A percentile compares a stretch with the other conserved stretches of the same genome.
Evolutionary conservation across 352 stramenopile species (phyloP).

Genomic region (Pythium insidiosum): DNA sequence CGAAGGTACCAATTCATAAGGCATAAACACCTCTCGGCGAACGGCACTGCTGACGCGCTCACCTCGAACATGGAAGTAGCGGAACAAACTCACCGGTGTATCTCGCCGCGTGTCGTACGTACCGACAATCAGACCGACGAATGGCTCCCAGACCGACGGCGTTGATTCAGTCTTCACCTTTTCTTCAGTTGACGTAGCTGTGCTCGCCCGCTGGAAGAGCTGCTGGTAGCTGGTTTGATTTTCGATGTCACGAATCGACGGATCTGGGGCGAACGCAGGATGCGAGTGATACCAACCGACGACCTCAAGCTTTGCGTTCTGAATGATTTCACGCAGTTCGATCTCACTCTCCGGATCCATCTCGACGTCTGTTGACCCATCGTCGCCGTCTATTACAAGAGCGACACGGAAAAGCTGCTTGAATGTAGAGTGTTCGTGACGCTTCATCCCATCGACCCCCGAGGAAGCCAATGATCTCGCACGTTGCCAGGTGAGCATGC

Average conservation of each 20-base stretch:
- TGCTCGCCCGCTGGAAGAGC: constrained; percentile 62
- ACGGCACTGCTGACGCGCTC: constrained; percentile 60
- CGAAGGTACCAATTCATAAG: constrained; percentile 55
- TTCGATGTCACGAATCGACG: constrained; percentile 90
- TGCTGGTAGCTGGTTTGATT: constrained; percentile 93
- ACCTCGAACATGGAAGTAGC: constrained; percentile 71
- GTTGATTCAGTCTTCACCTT: too few species aligned
- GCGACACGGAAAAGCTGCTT: constrained; percentile 90
- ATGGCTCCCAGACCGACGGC: constrained; percentile 55
- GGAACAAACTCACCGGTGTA: constrained; percentile 69
- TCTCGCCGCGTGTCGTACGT: constrained; percentile 87
- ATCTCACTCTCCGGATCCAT: constrained; percentile 93
- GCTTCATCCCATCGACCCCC: constrained; percentile 83
- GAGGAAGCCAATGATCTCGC: constrained; percentile 94
- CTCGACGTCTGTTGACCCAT: constrained; percentile 91
- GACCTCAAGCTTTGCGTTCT: constrained; percentile 82
- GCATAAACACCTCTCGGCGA: constrained; percentile 47
- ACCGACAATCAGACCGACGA: constrained; percentile 92
- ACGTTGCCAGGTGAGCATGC: constrained; percentile 89
- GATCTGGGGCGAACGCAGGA: constrained; percentile 89
- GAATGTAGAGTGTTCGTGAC: constrained; percentile 85
- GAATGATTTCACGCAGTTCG: constrained; percentile 86
- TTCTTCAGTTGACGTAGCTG: too few species aligned
- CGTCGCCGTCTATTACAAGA: constrained; percentile 85
- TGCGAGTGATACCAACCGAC: constrained; percentile 96